Evolutionary conservation across 495 filamentous ascomycete species (phyloP), one percentile per base, ranked within the genome.

Genomic region (Penicillium simplicissimum): DNA sequence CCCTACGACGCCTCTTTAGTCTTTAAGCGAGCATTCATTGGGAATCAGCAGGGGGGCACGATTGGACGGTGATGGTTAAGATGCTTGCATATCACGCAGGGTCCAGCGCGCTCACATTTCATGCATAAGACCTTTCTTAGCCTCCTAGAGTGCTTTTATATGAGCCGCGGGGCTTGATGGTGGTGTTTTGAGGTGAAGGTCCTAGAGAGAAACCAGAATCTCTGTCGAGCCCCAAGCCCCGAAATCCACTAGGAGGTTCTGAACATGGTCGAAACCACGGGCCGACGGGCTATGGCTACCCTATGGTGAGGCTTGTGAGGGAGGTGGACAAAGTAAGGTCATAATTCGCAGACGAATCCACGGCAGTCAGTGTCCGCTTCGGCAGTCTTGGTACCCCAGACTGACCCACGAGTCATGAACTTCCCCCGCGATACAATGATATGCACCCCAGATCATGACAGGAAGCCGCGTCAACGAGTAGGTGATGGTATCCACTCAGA

Each of bases 351-450:
- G n/a, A n/a, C n/a, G n/a, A n/a, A n/a, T n/a, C n/a, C n/a, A n/a
- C n/a, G n/a, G 28, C 28, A 6, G 28, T 31, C 28, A 31, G 28
- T 28, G 25, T 31, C 28, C 3, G 28, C 45, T 7, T 2, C n/a
- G 13, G 47, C 13, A 19, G 47, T 33, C 40, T 61, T 55, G 42
- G 15, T 61, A 61, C 59, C 52, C 59, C 59, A 25, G 59, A 55
- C 45, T 56, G 52, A 38, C 53, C 58, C 19, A 55, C 51, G 17
- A 23, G 42, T 3, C 9, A 38, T 15, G 38, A 19, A 17, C 35
- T n/a, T 4, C 33, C 19, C 19, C 47, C 60, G 15, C 60, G 23
- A 38, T 58, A 31, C 28, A 37, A 57, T n/a, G n/a, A n/a, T 38
- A 62, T 58, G 55, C 37, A 58, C 55, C 31, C 60, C 60, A 33